Percentiles rank a stretch among this genome's conserved stretches.
These are phyloP conservation scores for Rubia yunnanensis DNA, from an alignment of 257 asterid species.

Conservation along the genomic window DNA sequence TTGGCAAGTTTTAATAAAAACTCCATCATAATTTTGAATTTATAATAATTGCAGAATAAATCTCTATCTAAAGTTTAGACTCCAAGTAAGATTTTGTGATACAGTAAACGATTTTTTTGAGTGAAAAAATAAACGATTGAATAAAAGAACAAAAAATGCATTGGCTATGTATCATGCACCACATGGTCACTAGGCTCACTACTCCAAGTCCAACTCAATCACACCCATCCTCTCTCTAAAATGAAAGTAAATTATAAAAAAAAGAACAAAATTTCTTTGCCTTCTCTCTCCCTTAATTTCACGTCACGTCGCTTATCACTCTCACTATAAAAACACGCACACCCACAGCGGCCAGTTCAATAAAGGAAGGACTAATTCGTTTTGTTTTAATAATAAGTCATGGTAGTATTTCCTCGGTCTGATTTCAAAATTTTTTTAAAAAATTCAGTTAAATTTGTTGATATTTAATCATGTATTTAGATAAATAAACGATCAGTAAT, in stretches of 20 bases:
- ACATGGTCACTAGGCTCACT: constrained; percentile 24
- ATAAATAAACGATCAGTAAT: no score
- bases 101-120: no score
- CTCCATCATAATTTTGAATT: no score
- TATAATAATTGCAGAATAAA: no score
- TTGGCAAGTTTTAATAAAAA: no score
- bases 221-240: neutral
- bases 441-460: no score
- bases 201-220: constrained; percentile 12
- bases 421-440: no score
- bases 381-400: neutral
- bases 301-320: neutral
- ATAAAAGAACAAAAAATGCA: constrained; percentile 10
- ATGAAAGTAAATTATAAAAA: neutral
- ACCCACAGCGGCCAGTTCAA: neutral
- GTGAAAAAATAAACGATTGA: no score
- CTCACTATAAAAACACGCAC: neutral
- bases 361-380: neutral
- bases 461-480: no score
- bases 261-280: neutral
- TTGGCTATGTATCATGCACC: constrained; percentile 34
- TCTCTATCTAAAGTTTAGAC: no score
- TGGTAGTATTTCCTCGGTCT: no score
- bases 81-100: no score
- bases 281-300: neutral